These are phyloP conservation scores for Gnetum montanum DNA, from an alignment of 75 land plant genomes.

Conservation along the genomic window DNA sequence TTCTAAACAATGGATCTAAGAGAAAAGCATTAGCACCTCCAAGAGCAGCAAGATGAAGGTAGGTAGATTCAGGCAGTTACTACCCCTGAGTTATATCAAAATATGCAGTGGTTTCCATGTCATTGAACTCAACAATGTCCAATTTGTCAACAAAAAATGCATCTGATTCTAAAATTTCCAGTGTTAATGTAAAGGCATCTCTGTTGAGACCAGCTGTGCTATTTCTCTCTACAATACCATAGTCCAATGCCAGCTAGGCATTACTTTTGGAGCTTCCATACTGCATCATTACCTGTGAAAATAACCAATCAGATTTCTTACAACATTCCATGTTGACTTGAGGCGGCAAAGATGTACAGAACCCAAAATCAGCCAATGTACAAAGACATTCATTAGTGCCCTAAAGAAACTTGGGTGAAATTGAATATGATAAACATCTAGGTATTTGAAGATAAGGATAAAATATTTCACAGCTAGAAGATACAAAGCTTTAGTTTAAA, in stretches of 20 bases:
- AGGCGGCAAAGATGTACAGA: no score
- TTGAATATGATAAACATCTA: no score
- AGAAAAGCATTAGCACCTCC: constrained; percentile 87
- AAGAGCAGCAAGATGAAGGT: constrained; percentile 65
- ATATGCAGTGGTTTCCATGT: constrained; percentile 51
- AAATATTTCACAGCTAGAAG: no score
- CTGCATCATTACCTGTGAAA: constrained; percentile 64
- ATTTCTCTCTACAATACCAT: constrained; percentile 75
- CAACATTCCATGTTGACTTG: no score
- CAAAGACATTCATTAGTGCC: no score
- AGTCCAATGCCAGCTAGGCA: constrained; percentile 14
- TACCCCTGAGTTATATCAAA: constrained; percentile 57
- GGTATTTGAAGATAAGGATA: no score
- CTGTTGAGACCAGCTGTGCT: neutral
- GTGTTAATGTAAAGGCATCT: neutral
- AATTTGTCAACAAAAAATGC: constrained; percentile 82
- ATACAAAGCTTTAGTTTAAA: no score
- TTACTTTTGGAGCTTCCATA: constrained; percentile 89
- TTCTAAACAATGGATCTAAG: constrained; percentile 79
- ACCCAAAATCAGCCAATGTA: no score
- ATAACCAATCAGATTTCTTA: no score
- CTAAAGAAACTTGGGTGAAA: no score
- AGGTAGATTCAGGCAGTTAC: constrained; percentile 60
- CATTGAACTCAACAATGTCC: constrained; percentile 82
- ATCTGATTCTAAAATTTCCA: constrained; percentile 75